phyloP scores from a whole-genome alignment of 169 alveolate species.

The Plasmodium relictum region DNA sequence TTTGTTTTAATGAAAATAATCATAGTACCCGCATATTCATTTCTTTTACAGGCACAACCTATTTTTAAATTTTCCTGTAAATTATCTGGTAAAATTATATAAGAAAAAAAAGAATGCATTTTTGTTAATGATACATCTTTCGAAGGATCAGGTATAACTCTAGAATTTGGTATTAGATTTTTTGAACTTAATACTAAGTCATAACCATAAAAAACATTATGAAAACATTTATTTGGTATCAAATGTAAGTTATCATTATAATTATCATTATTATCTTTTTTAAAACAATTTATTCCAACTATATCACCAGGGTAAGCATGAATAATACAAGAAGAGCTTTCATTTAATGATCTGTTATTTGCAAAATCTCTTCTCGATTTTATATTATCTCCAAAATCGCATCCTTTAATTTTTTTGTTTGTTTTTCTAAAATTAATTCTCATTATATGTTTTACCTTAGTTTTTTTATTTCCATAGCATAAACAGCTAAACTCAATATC shows the following conservation, averaged over 20 bases:
- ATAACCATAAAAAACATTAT: constrained; percentile 37
- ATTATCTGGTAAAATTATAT: constrained; percentile 33
- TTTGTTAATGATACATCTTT: constrained; percentile 25
- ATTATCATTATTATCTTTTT: constrained; percentile 19
- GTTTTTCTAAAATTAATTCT: constrained; percentile 44
- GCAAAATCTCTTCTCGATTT: constrained; percentile 26
- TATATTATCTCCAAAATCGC: constrained; percentile 63
- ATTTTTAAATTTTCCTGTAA: constrained; percentile 26
- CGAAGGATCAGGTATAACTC: constrained; percentile 64
- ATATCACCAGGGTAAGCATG: constrained; percentile 63
- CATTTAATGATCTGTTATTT: constrained; percentile 14
- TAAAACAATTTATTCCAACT: constrained; percentile 54
- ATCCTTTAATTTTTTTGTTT: constrained; percentile 55
- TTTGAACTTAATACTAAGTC: constrained; percentile 26
- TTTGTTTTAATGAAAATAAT: constrained; percentile 18
- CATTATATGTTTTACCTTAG: constrained; percentile 33
- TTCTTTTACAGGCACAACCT: constrained; percentile 39
- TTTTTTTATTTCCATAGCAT: constrained; percentile 15
- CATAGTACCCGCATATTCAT: constrained; percentile 28
- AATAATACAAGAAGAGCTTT: constrained; percentile 15
- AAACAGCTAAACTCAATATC: constrained; percentile 52
- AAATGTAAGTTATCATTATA: constrained; percentile 22
- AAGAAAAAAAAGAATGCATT: constrained; percentile 54
- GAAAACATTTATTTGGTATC: constrained; percentile 55
- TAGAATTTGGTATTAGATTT: constrained; percentile 60